Percentiles rank a stretch among this genome's conserved stretches.
These are phyloP conservation scores for Blastobotrys raffinosifermentans DNA, from an alignment of 1,139 yeast genomes.

Conservation along the genomic window DNA sequence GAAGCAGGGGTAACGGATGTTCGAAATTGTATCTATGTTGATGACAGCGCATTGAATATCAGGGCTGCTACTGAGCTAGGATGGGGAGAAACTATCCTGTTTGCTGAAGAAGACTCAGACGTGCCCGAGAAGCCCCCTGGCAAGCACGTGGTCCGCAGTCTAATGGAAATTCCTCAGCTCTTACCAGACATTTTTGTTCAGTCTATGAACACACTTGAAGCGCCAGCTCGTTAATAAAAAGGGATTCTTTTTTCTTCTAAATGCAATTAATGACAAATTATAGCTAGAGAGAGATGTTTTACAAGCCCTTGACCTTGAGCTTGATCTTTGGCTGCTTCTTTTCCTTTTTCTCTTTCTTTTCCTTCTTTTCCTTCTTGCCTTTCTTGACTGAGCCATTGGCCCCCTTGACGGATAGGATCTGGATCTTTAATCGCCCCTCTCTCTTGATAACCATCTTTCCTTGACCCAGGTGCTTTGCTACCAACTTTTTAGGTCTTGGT, in stretches of 20 bases:
- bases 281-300: too few species aligned
- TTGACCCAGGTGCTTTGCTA: conserved; percentile 47
- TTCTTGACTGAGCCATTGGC: not conserved
- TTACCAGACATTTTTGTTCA: conserved; percentile 46
- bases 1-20: conserved; percentile 54
- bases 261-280: too few species aligned
- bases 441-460: conserved; percentile 38
- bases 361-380: not conserved
- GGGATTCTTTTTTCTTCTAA: too few species aligned
- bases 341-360: not conserved
- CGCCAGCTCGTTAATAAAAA: not conserved
- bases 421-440: conserved; percentile 9
- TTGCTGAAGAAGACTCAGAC: conserved; percentile 47
- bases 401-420: conserved; percentile 1
- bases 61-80: conserved; percentile 43
- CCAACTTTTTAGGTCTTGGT: conserved; percentile 64
- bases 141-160: conserved; percentile 40
- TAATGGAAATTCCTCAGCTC: conserved; percentile 42
- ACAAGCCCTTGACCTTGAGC: conserved; percentile 1
- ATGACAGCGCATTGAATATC: conserved; percentile 36
- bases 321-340: conserved; percentile 1
- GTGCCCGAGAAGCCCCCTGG: conserved; percentile 39
- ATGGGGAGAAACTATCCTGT: conserved; percentile 50
- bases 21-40: conserved; percentile 58
- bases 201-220: not conserved